Evolutionary conservation across 2,329 filamentous ascomycete species (phyloP), one percentile per base, ranked within the genome.

Genomic region (Hypoxylon sp.): DNA sequence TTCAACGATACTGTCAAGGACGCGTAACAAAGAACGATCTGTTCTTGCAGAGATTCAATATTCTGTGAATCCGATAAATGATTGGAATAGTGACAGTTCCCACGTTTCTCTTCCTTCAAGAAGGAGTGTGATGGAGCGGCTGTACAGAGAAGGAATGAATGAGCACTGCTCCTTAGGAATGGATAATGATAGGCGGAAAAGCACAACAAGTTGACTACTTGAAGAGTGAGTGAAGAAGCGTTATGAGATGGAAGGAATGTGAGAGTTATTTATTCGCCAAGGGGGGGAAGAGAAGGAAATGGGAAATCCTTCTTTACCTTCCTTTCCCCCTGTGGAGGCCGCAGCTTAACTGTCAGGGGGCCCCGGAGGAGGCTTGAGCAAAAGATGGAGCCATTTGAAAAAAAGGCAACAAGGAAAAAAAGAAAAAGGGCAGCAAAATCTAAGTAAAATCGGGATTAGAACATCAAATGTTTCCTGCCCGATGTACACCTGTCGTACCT

Each of bases 91-190:
- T 40, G 46, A n/a, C 35, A 40, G 26, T 29, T 54, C 46, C 43
- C 30, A 43, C 23, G 19, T 35, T 17, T 47, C 38, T 43, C 35
- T 45, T 58, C 38, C 38, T 48, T 57, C 36, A 38, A 60, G 65
- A 69, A 68, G 60, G 66, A 66, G 44, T 48, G 65, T 64, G 42
- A 50, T 16, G 46, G 53, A 61, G 63, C 59, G 63, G 63, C 50
- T 55, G 42, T 52, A 56, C 37, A 23, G 43, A 29, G 54, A 69
- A 68, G 56, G 67, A 69, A 67, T 63, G 67, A 57, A 65, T 64
- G 67, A 69, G 67, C 67, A 62, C 67, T 68, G 67, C 67, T 69
- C 67, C 41, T 57, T n/a, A 47, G 60, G 68, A 69, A 52, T 52
- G 64, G 68, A 68, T 64, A n/a, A n/a, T n/a, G n/a, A n/a, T n/a